Evolutionary conservation across 169 alveolate genomes (phyloP), one percentile per base, ranked within the genome.

Genomic region (Eimeria nieschulzi): DNA sequence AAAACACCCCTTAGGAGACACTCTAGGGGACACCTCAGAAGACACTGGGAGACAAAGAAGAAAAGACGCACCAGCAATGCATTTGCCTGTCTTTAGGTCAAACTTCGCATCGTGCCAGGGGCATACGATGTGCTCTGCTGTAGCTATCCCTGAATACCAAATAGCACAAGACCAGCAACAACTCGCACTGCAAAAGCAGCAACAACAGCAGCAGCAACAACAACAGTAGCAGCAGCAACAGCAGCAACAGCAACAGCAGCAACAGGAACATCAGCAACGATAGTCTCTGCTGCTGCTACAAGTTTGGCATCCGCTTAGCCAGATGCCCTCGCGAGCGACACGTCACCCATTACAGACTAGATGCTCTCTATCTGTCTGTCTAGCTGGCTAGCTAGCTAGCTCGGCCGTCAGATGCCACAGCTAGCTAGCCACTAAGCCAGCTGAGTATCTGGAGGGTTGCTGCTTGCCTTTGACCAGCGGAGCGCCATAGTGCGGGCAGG

Each of bases 401-500:
- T 12, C 0, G 46, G 46, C 46, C 46, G 3, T 33, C 46, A 33
- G 46, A 3, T 3, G 46, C 46, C 46, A 33, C 46, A 70, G 79
- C 79, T 25, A 70, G 79, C 82, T n/a, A 59, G 66, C 66, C n/a
- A 59, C 21, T 33, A 33, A 33, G 46, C 46, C 46, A 33, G 46
- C 46, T 33, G 46, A 3, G 46, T 33, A 33, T 33, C 46, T 33
- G 46, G 46, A 33, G 46, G 3, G 46, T 33, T 59, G 66, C 53
- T 9, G 71, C 66, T 76, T 68, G 61, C 95, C 95, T 66, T 90
- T 93, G 54, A 21, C 87, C 26, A 93, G 88, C 21, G 95, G 93
- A 15, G 90, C 93, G 68, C 91, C 83, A 70, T 87, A 93, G 87
- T 93, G 95, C 13, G 91, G 83, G 92, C 95, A 93, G 55, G 86